A percentile compares a stretch with the other conserved stretches of the same genome.
Conservation (phyloP, 1,284 basidiomycete species). For the Cutaneotrichosporon daszewskae region DNA sequence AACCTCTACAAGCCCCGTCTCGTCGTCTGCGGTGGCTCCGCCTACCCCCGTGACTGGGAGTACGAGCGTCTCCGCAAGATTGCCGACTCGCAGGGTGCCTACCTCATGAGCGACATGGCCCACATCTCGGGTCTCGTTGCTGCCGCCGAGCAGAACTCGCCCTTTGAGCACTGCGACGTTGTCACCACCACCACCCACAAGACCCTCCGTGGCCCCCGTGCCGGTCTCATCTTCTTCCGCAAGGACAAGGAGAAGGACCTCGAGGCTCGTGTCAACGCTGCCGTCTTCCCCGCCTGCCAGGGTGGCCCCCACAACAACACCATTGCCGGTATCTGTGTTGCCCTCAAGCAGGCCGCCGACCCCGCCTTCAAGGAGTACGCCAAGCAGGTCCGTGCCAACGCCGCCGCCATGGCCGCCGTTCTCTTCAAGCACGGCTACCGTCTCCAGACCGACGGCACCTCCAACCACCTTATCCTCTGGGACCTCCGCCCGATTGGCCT, state of each 20-base stretch:
- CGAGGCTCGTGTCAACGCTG: slow-evolving; percentile 93
- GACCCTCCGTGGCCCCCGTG: slow-evolving; percentile 96
- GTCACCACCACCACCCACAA: slow-evolving; percentile 98
- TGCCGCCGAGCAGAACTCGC: slow-evolving; percentile 83
- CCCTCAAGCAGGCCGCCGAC: slow-evolving; percentile 88
- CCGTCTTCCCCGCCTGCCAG: slow-evolving; percentile 99
- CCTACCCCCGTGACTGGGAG: slow-evolving; percentile 98
- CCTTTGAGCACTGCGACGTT: slow-evolving; percentile 96
- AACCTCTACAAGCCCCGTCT: slow-evolving; percentile 95
- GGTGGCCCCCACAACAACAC: slow-evolving; percentile 99
- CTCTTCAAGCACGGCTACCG: slow-evolving; percentile 79
- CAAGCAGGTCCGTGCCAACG: slow-evolving; percentile 87
- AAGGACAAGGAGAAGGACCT: slow-evolving; percentile 82
- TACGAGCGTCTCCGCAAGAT: slow-evolving; percentile 76
- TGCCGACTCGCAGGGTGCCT: slow-evolving; percentile 83
- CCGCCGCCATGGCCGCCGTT: slow-evolving; percentile 64
- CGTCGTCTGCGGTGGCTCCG: slow-evolving; percentile 96
- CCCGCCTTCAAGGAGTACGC: slow-evolving; percentile 92
- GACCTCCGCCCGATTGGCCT: slow-evolving; percentile 91
- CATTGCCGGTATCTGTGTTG: slow-evolving; percentile 90
- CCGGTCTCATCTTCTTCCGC: slow-evolving; percentile 98
- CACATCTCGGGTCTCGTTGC: slow-evolving; percentile 96
- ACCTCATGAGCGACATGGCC: slow-evolving; percentile 92
- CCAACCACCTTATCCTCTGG: slow-evolving; percentile 98
- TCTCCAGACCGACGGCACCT: slow-evolving; percentile 93